A percentile compares a stretch with the other conserved stretches of the same genome.
phyloP scores from a whole-genome alignment of 1,284 basidiomycete species.

The Trametes versicolor region DNA sequence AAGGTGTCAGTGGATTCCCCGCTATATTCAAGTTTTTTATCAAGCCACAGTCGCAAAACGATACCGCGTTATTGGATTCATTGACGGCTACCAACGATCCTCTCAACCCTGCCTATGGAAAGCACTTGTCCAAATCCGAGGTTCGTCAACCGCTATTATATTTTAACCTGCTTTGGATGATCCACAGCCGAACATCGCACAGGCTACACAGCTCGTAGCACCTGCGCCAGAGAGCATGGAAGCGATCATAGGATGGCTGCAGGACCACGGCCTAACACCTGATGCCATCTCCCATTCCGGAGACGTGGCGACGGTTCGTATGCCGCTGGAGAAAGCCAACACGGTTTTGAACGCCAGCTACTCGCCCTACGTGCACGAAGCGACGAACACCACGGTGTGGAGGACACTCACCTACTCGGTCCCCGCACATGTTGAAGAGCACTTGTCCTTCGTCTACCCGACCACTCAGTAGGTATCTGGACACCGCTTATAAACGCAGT shows the following conservation, averaged over 20 bases:
- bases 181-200: constrained; percentile 36
- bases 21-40: too few species aligned
- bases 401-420: constrained; percentile 52
- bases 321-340: constrained; percentile 46
- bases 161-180: too few species aligned
- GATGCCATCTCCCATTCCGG: constrained; percentile 41
- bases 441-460: constrained; percentile 51
- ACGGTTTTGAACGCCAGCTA: constrained; percentile 48
- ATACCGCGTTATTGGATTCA: too few species aligned
- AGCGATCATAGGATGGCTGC: constrained; percentile 49
- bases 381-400: constrained; percentile 40
- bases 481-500: too few species aligned
- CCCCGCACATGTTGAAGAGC: constrained; percentile 45
- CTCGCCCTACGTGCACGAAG: constrained; percentile 45
- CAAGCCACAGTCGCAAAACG: too few species aligned
- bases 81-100: constrained; percentile 19
- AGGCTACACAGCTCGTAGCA: constrained; percentile 44
- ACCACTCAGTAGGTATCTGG: constrained; percentile 43
- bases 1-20: too few species aligned
- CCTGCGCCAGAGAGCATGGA: constrained; percentile 45
- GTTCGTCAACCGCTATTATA: too few species aligned
- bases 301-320: constrained; percentile 28
- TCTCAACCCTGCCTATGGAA: constrained; percentile 19
- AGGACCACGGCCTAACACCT: constrained; percentile 45
- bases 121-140: constrained; percentile 24